A percentile compares a stretch with the other conserved stretches of the same genome.
phyloP scores from a whole-genome alignment of 306 rosid genomes.

The Cicer chorassanicum region DNA sequence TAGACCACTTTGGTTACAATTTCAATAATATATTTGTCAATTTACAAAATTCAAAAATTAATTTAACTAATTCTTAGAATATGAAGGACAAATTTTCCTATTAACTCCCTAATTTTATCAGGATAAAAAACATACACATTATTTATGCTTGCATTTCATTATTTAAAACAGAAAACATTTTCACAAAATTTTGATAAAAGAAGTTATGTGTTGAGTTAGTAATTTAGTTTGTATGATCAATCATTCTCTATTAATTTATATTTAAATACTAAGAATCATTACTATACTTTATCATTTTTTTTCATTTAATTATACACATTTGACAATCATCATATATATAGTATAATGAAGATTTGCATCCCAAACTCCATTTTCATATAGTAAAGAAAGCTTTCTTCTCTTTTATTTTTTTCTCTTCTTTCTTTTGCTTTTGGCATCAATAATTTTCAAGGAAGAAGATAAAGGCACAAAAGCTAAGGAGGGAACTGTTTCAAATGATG shows the following conservation, averaged over 20 bases:
- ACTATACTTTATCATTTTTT: background rate
- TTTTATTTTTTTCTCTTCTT: conserved; percentile 29
- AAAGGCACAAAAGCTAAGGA: conserved; percentile 52
- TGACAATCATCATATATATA: conserved; percentile 14
- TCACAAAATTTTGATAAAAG: too few relatives aligned
- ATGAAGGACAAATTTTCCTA: too few relatives aligned
- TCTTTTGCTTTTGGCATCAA: conserved; percentile 38
- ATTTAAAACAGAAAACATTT: too few relatives aligned
- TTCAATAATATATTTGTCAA: too few relatives aligned
- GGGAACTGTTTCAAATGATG: conserved; percentile 69
- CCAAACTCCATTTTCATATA: conserved; percentile 34
- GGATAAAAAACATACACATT: too few relatives aligned
- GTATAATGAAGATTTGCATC: conserved; percentile 24
- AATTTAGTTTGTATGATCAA: background rate
- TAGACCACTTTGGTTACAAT: too few relatives aligned
- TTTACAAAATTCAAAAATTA: too few relatives aligned
- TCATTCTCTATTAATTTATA: background rate
- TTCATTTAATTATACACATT: conserved; percentile 34
- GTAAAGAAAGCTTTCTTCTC: conserved; percentile 45
- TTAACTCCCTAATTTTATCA: too few relatives aligned
- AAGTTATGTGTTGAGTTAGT: too few relatives aligned
- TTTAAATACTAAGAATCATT: conserved; percentile 9
- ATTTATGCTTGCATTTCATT: too few relatives aligned
- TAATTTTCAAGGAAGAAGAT: conserved; percentile 34
- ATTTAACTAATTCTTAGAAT: too few relatives aligned